These are phyloP conservation scores for Talaromyces nanjingensis DNA, from an alignment of 495 filamentous ascomycete species.

Conservation along the genomic window DNA sequence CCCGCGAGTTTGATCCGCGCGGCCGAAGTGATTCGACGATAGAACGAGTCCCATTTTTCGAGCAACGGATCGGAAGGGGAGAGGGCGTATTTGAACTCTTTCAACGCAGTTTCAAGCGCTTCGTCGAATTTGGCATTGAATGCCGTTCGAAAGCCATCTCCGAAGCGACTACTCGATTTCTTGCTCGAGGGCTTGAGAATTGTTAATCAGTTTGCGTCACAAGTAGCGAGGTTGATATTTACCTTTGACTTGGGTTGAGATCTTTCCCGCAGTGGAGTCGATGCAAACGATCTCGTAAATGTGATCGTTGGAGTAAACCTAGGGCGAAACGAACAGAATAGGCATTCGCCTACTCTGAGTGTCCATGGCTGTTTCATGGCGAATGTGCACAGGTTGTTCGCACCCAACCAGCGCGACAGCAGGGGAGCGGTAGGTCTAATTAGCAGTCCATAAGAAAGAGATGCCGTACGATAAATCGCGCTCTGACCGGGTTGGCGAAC, in stretches of 20 bases:
- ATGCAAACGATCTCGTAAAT: slow-evolving; percentile 25
- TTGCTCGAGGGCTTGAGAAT: not conserved
- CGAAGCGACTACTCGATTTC: not conserved
- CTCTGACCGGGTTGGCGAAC: not conserved
- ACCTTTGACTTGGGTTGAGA: slow-evolving; percentile 19
- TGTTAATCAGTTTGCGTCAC: not conserved
- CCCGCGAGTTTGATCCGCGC: slow-evolving; percentile 20
- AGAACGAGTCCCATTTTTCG: slow-evolving; percentile 26
- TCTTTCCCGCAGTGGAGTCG: slow-evolving; percentile 19
- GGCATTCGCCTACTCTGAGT: slow-evolving; percentile 26
- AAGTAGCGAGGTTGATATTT: not conserved
- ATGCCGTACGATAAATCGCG: not conserved
- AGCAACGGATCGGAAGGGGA: slow-evolving; percentile 9
- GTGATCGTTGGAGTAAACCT: slow-evolving; percentile 14
- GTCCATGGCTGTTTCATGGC: slow-evolving; percentile 28
- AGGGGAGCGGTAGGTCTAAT: not conserved
- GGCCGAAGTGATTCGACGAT: slow-evolving; percentile 30
- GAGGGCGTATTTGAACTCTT: slow-evolving; percentile 19
- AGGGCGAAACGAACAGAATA: slow-evolving; percentile 27
- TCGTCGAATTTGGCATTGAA: slow-evolving; percentile 18
- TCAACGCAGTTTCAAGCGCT: slow-evolving; percentile 22
- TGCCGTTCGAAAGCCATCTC: not conserved
- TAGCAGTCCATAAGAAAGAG: not conserved
- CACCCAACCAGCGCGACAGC: not conserved
- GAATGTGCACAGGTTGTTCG: not conserved